Evolutionary conservation across 345 rosid species (phyloP).

Genomic region (Brassica rapa): DNA sequence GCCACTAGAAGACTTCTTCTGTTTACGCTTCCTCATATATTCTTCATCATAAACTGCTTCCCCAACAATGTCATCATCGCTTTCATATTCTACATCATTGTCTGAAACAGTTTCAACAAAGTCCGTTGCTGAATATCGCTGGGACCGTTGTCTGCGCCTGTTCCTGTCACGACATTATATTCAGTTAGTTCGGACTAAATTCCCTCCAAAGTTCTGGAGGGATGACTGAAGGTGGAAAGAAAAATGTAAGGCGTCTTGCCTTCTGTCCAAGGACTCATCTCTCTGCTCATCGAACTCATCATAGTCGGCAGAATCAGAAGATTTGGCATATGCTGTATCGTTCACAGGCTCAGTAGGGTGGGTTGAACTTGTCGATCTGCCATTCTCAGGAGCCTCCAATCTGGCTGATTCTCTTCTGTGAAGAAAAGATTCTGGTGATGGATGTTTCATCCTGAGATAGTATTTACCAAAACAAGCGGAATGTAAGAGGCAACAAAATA

Average conservation of each 20-base stretch:
- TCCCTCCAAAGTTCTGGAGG: not conserved
- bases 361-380: slow-evolving; percentile 58
- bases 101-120: slow-evolving; percentile 89
- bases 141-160: slow-evolving; percentile 85
- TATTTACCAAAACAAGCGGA: slow-evolving; percentile 16
- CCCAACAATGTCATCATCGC: slow-evolving; percentile 98
- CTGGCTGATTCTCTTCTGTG: slow-evolving; percentile 66
- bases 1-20: slow-evolving; percentile 73
- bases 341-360: slow-evolving; percentile 50
- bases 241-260: slow-evolving; percentile 48
- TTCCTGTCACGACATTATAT: slow-evolving; percentile 46
- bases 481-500: slow-evolving; percentile 9
- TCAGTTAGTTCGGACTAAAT: not conserved
- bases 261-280: slow-evolving; percentile 63
- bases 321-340: slow-evolving; percentile 54
- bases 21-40: slow-evolving; percentile 85
- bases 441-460: slow-evolving; percentile 67
- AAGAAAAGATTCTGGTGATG: slow-evolving; percentile 73
- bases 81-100: slow-evolving; percentile 77
- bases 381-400: slow-evolving; percentile 75
- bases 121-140: slow-evolving; percentile 80
- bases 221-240: slow-evolving; percentile 5
- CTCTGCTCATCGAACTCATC: slow-evolving; percentile 73
- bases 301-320: slow-evolving; percentile 70
- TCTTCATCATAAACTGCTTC: slow-evolving; percentile 98